A percentile compares a stretch with the other conserved stretches of the same genome.
Conservation (phyloP, 768 basidiomycete genomes). For the Lactarius hatsudake region DNA sequence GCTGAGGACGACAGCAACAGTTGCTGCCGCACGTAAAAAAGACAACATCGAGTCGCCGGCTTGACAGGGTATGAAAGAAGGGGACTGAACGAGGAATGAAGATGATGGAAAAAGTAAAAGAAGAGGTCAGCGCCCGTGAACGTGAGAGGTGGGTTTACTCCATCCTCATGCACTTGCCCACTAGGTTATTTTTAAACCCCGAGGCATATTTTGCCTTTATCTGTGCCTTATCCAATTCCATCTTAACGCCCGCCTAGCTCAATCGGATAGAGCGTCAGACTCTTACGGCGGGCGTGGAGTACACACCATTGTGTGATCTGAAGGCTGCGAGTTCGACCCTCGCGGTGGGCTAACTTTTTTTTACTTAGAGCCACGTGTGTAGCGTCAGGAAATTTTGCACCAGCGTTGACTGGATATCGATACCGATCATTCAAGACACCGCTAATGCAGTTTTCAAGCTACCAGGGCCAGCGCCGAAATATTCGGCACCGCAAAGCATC, state of each 20-base stretch:
- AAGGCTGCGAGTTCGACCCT: conserved; percentile 66
- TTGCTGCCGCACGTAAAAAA: conserved; percentile 28
- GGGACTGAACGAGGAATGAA: neutral
- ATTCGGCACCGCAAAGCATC: too few species aligned
- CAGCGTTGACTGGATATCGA: too few species aligned
- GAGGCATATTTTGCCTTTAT: neutral
- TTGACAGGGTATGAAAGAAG: conserved; percentile 17
- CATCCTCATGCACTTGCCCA: neutral
- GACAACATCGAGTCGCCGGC: conserved; percentile 30
- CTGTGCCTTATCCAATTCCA: neutral
- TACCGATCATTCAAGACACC: too few species aligned
- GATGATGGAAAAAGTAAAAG: neutral
- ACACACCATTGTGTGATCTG: conserved; percentile 37
- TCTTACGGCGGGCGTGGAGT: conserved; percentile 39
- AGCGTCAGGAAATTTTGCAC: too few species aligned
- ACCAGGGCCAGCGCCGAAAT: too few species aligned
- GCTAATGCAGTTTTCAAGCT: too few species aligned
- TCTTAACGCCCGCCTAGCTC: conserved; percentile 54
- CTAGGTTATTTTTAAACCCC: neutral
- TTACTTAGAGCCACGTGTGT: neutral
- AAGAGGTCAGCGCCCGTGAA: neutral
- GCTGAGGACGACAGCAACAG: conserved; percentile 40
- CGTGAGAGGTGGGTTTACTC: neutral
- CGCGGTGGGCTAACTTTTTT: conserved; percentile 50
- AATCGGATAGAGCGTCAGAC: conserved; percentile 69